phyloP scores from a whole-genome alignment of 169 alveolate genomes.

The Perkinsus olseni region DNA sequence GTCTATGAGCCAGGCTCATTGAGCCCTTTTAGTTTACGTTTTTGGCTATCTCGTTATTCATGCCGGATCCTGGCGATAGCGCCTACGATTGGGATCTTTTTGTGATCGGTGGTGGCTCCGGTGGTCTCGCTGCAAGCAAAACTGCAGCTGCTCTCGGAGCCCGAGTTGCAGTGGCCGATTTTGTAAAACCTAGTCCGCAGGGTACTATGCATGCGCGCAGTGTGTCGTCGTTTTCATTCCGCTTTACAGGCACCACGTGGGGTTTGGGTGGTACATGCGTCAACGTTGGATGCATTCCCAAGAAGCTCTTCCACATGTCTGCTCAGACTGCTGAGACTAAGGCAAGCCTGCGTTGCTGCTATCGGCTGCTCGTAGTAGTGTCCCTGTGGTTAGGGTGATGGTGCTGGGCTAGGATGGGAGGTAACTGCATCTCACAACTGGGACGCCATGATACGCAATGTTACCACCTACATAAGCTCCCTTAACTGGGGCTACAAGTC shows the following conservation, averaged over 20 bases:
- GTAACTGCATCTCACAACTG: neutral
- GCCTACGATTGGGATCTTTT: conserved; percentile 32
- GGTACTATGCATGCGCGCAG: conserved; percentile 38
- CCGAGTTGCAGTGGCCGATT: conserved; percentile 86
- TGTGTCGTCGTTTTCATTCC: neutral
- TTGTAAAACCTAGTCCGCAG: conserved; percentile 85
- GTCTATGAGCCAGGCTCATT: no score
- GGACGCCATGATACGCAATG: neutral
- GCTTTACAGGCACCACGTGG: neutral
- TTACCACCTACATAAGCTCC: neutral
- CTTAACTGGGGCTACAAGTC: conserved; percentile 15
- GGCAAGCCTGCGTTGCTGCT: neutral
- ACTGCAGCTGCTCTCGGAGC: conserved; percentile 72
- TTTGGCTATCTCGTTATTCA: no score
- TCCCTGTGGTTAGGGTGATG: neutral
- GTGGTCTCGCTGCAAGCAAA: conserved; percentile 87
- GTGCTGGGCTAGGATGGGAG: conserved; percentile 14
- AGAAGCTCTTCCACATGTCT: conserved; percentile 89
- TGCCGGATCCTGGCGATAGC: neutral
- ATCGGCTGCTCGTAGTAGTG: neutral
- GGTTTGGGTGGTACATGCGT: conserved; percentile 95
- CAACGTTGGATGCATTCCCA: conserved; percentile 99
- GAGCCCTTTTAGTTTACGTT: no score
- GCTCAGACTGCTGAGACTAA: conserved; percentile 5
- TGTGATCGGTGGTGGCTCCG: conserved; percentile 86